Base-by-base conservation (phyloP, 176 grass and related monocot genomes). In the Metroxylon sagu region DNA sequence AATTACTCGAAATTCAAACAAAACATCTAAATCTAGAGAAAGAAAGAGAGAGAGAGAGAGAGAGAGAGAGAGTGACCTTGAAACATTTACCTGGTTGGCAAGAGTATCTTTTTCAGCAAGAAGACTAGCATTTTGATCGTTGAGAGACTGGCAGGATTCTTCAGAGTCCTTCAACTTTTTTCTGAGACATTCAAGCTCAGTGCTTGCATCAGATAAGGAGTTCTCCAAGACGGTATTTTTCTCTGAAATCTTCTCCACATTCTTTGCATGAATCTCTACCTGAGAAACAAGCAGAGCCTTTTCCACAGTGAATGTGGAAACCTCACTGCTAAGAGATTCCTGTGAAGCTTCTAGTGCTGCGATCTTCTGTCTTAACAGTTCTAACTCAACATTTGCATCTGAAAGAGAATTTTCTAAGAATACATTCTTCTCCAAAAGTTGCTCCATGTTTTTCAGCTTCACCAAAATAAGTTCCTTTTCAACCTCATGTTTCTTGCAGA, bases 371-470 rank as follows among this genome's bases (percentile, higher is more conserved):
- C 60, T 84, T 63, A 87, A 43, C 52, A 66, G 25, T 72, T 90
- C 56, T 53, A 95, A 74, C 79, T 95, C 90, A 2, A 70, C 59
- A 65, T 80, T 76, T 76, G 77, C 71, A 84, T 84, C 83, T 58
- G 80, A 80, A 54, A 95, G 65, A 25, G 80, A 89, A 53, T 79
- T 84, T 72, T 90, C 86, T 79, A 95, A 79, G 62, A 90, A 50
- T 56, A 25, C 56, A 76, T 71, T 86, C 75, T 83, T 86, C 28
- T 88, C 88, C 68, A 79, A 82, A 64, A 98, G 21, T 54, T 83
- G 83, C 53, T 82, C 82, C 79, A 68, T 68, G 66, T 74, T 68
- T 82, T 74, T 79, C 53, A 85, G 25, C 68, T 90, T 82, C 64
- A 82, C 76, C 17, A 80, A 75, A 39, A 90, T 72, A 76, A 82